Evolutionary conservation across 225 moss, liverwort and hornwort genomes (phyloP).

Genomic region (Pseudoscleropodium purum): DNA sequence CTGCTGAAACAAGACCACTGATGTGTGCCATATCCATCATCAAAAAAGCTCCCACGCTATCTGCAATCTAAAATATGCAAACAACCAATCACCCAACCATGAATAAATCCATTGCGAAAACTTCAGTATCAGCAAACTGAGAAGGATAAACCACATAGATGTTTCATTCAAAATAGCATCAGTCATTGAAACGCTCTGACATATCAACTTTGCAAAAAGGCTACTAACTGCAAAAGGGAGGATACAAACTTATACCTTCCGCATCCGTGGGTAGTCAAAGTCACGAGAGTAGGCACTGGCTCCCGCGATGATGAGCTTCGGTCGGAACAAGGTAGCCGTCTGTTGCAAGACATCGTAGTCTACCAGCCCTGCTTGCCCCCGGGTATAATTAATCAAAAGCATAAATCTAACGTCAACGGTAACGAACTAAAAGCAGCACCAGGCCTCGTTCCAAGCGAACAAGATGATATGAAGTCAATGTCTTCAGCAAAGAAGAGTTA

Average conservation of each 20-base stretch:
- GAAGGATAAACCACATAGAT: background rate
- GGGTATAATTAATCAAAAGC: background rate
- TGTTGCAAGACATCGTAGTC: slow-evolving; percentile 78
- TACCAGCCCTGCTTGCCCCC: slow-evolving; percentile 42
- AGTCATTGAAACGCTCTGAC: background rate
- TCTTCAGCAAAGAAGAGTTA: background rate
- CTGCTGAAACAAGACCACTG: slow-evolving; percentile 77
- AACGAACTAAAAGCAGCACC: background rate
- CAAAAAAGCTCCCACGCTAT: slow-evolving; percentile 74
- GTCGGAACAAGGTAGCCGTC: slow-evolving; percentile 67
- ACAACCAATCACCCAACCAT: background rate
- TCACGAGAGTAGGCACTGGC: slow-evolving; percentile 88
- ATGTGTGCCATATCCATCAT: slow-evolving; percentile 99
- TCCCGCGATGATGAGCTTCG: slow-evolving; percentile 77
- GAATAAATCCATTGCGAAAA: background rate
- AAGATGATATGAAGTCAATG: background rate
- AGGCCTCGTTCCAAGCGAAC: background rate
- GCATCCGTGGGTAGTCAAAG: slow-evolving; percentile 82
- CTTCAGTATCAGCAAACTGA: background rate
- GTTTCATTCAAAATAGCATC: background rate
- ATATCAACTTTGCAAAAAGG: background rate
- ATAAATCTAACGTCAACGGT: background rate
- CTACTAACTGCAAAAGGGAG: background rate
- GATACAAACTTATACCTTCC: slow-evolving; percentile 35
- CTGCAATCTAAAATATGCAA: slow-evolving; percentile 61